phyloP scores from a whole-genome alignment of 1,284 basidiomycete genomes.

The Melampsora larici-populina region DNA sequence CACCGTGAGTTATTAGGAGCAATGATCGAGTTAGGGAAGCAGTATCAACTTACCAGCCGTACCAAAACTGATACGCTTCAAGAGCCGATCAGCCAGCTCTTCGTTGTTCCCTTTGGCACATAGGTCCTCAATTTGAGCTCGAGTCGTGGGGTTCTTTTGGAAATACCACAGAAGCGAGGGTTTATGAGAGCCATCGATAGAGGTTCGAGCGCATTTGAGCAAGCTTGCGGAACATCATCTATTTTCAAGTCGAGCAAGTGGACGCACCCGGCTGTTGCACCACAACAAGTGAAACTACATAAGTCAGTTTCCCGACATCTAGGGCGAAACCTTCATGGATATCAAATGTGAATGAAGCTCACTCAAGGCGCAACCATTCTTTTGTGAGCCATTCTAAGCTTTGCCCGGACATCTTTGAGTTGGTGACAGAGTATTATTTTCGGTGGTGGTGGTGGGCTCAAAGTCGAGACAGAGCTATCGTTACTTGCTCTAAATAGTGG shows the following conservation, averaged over 20 bases:
- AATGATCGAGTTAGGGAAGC: too few relatives aligned
- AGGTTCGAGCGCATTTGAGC: not conserved
- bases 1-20: not conserved
- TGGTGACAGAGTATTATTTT: not conserved
- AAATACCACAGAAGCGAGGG: not conserved
- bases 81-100: slow-evolving; percentile 64
- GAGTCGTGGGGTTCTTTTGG: slow-evolving; percentile 61
- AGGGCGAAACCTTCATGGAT: not conserved
- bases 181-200: not conserved
- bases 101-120: slow-evolving; percentile 57
- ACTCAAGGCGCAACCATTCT: slow-evolving; percentile 37
- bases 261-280: slow-evolving; percentile 11
- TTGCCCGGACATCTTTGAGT: not conserved
- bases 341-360: not conserved
- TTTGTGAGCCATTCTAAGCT: slow-evolving; percentile 13
- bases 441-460: not conserved
- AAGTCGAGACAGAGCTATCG: too few relatives aligned
- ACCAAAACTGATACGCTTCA: slow-evolving; percentile 73
- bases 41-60: slow-evolving; percentile 65
- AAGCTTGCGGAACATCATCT: not conserved
- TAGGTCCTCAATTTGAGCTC: slow-evolving; percentile 61
- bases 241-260: not conserved
- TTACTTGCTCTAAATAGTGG: too few relatives aligned
- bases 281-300: not conserved
- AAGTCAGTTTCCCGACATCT: not conserved